Evolutionary conservation across 2,329 filamentous ascomycete genomes (phyloP).

Genomic region (Hypomyces perniciosus): DNA sequence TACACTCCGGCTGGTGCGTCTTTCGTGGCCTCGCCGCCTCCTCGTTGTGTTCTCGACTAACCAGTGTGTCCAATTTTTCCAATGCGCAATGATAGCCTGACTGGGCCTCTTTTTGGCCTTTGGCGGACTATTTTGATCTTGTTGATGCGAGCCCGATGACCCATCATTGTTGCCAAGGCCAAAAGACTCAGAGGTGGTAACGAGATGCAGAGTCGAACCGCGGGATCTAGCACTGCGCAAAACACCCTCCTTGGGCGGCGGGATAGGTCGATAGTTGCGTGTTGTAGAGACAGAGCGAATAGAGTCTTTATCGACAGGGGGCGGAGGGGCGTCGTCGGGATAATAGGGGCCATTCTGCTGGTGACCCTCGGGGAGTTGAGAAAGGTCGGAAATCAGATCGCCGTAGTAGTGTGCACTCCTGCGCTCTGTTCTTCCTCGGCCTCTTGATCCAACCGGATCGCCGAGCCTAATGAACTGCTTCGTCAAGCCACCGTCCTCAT

Average conservation of each 20-base stretch:
- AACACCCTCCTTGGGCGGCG: slow-evolving; percentile 78
- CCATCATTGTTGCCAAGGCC: slow-evolving; percentile 24
- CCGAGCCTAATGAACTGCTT: slow-evolving; percentile 38
- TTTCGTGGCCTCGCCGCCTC: slow-evolving; percentile 42
- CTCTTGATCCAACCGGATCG: slow-evolving; percentile 48
- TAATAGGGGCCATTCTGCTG: slow-evolving; percentile 31
- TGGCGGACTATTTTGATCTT: slow-evolving; percentile 28
- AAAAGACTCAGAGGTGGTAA: slow-evolving; percentile 56
- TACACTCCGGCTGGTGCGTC: slow-evolving; percentile 51
- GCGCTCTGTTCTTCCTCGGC: slow-evolving; percentile 71
- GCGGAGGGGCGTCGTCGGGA: slow-evolving; percentile 49
- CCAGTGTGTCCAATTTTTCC: slow-evolving; percentile 61
- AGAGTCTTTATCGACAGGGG: slow-evolving; percentile 73
- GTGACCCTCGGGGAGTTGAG: slow-evolving; percentile 62
- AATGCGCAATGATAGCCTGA: slow-evolving; percentile 53
- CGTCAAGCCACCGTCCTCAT: slow-evolving; percentile 61
- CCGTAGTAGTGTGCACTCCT: slow-evolving; percentile 60
- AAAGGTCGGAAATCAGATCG: slow-evolving; percentile 68
- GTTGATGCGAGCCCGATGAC: slow-evolving; percentile 19
- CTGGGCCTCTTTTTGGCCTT: slow-evolving; percentile 53
- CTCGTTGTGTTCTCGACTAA: slow-evolving; percentile 54
- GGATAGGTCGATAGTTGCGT: slow-evolving; percentile 65
- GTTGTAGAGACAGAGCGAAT: slow-evolving; percentile 72
- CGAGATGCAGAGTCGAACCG: slow-evolving; percentile 81
- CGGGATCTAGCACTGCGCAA: slow-evolving; percentile 64